These are phyloP conservation scores for Fusarium mangiferae DNA, from an alignment of 2,329 filamentous ascomycete species.

Conservation along the genomic window DNA sequence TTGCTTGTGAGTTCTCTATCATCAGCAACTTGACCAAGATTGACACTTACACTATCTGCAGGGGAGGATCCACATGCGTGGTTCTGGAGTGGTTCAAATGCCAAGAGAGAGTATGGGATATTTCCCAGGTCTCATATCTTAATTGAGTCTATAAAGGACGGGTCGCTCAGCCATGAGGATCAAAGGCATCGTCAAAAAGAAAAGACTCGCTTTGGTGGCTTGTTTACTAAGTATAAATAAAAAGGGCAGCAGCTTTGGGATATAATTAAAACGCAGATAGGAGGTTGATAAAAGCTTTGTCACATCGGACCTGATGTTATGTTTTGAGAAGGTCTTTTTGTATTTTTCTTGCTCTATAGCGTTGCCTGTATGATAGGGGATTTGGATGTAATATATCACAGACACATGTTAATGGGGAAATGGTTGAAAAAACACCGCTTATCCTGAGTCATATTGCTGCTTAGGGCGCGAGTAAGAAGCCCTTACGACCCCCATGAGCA, in stretches of 20 bases:
- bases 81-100: background rate
- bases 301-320: rapidly evolving
- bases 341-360: background rate
- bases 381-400: too few species aligned
- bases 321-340: background rate
- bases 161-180: background rate
- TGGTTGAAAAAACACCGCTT: background rate
- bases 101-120: background rate
- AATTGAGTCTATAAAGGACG: background rate
- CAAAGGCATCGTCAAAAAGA: background rate
- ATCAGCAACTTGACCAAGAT: background rate
- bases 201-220: background rate
- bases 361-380: rapidly evolving
- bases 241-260: background rate
- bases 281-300: background rate
- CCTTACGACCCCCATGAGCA: too few species aligned
- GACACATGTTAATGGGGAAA: background rate
- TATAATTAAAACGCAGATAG: background rate
- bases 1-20: background rate
- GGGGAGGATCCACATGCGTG: background rate
- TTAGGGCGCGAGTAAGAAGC: background rate
- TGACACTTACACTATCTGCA: background rate
- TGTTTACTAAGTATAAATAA: background rate
- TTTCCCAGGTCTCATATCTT: background rate
- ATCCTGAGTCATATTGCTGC: background rate